phyloP scores from a whole-genome alignment of 495 filamentous ascomycete species.

The Filosporella fistucella region DNA sequence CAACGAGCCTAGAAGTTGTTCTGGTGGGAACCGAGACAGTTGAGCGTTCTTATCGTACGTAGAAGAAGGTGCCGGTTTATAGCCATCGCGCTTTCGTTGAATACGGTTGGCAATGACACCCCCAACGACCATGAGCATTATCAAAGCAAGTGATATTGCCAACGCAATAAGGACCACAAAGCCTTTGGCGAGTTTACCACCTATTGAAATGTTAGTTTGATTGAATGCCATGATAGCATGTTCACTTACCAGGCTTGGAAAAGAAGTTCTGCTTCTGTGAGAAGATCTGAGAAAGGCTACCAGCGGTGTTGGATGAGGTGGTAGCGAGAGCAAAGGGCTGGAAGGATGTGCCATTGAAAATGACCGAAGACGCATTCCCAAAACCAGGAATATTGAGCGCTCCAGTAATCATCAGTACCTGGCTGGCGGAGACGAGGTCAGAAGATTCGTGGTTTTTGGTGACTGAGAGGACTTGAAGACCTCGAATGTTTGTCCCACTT shows the following conservation, averaged over 20 bases:
- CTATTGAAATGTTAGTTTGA: slow-evolving; percentile 30
- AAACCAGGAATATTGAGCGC: slow-evolving; percentile 69
- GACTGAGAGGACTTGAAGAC: slow-evolving; percentile 74
- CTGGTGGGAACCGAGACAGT: slow-evolving; percentile 22
- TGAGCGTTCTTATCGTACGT: slow-evolving; percentile 55
- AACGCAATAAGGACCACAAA: slow-evolving; percentile 92
- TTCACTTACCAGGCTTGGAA: slow-evolving; percentile 19
- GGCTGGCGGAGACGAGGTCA: slow-evolving; percentile 55
- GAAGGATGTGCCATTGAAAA: slow-evolving; percentile 78
- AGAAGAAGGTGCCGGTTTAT: slow-evolving; percentile 71
- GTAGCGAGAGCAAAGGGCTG: slow-evolving; percentile 71
- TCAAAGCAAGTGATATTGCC: slow-evolving; percentile 78
- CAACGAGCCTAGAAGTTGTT: slow-evolving; percentile 21
- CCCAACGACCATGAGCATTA: slow-evolving; percentile 80
- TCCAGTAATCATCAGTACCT: slow-evolving; percentile 79
- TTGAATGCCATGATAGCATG: slow-evolving; percentile 11
- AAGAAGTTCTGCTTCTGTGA: slow-evolving; percentile 70
- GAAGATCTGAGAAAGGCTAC: slow-evolving; percentile 75
- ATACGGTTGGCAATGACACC: slow-evolving; percentile 81
- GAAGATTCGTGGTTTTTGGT: slow-evolving; percentile 59
- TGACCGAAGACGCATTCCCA: slow-evolving; percentile 79
- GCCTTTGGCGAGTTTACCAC: slow-evolving; percentile 65
- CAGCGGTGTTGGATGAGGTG: slow-evolving; percentile 47
- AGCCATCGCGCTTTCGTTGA: slow-evolving; percentile 81
- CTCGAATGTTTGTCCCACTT: slow-evolving; percentile 61